phyloP scores from a whole-genome alignment of 176 grass and related monocot genomes.

The Carex parvula region DNA sequence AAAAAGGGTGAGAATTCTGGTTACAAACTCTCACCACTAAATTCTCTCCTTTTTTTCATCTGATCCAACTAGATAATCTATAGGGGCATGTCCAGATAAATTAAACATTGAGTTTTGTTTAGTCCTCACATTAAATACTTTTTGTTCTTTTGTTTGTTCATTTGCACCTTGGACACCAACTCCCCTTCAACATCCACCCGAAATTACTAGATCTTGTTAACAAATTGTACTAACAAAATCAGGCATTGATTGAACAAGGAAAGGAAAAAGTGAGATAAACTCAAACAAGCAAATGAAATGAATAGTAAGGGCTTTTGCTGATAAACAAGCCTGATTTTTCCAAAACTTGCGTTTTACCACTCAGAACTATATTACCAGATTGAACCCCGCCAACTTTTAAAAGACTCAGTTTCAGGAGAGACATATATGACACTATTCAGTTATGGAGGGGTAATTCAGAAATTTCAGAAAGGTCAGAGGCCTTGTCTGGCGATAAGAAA shows the following conservation, averaged over 20 bases:
- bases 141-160: background rate
- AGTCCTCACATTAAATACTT: background rate
- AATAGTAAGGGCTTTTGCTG: background rate
- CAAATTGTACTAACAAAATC: conserved; percentile 19
- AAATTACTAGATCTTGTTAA: conserved; percentile 1
- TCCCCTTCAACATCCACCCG: background rate
- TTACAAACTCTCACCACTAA: background rate
- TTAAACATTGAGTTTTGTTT: background rate
- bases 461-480: background rate
- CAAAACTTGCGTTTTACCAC: background rate
- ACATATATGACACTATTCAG: background rate
- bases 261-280: background rate
- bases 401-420: background rate
- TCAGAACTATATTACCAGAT: conserved; percentile 1
- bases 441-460: background rate
- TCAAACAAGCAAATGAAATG: conserved; percentile 1
- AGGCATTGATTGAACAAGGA: background rate
- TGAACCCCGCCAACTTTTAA: background rate
- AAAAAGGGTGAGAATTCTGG: conserved; percentile 9
- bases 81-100: background rate
- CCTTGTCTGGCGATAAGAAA: background rate
- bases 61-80: conserved; percentile 6
- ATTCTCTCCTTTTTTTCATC: background rate
- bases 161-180: background rate
- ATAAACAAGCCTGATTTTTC: background rate